Base-by-base conservation (phyloP, 345 rosid species). In the Draba incana region DNA sequence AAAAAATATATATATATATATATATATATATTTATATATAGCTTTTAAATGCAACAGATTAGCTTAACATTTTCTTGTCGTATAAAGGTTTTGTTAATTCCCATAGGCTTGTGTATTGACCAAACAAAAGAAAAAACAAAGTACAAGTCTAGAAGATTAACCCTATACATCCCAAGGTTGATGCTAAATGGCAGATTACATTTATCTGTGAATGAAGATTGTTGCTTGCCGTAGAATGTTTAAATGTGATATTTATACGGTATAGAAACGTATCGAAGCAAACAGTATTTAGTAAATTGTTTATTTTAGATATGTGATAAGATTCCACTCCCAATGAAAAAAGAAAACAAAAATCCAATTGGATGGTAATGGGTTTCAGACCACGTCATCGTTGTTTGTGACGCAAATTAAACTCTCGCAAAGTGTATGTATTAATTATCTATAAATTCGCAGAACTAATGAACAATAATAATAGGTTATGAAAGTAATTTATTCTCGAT, bases 361-460 rank as follows among this genome's bases (percentile, higher is more conserved):
- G 64, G 64, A 35, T 71, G 64, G 58, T 47, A 63, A 3, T 28
- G 3, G 31, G 31, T 28, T 63, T 38, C 70, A 64, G 54, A 54
- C 56, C 48, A 62, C 62, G 76, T 71, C 61, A 62, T 45, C 24
- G 64, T 38, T 72, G 65, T 72, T 64, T 13, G 53, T 72, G 77
- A 64, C 66, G 54, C 66, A 72, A n/a, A n/a, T n/a, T n/a, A n/a
- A 49, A 64, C 65, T 56, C 52, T 31, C 53, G 56, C 20, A 39
- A 70, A 49, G 54, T 49, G 27, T 15, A 13, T 42, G 10, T 14
- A 31, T 1, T 30, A 64, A 48, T 48, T 57, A 48, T 49, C 35
- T 23, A 57, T 31, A 49, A 8, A 56, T 38, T 41, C 25, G 45
- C 12, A 41, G 60, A 54, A 41, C 5, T 28, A 39, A 57, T 33